Evolutionary conservation across 148 eudicot species (phyloP).

Genomic region (Beta vulgaris): DNA sequence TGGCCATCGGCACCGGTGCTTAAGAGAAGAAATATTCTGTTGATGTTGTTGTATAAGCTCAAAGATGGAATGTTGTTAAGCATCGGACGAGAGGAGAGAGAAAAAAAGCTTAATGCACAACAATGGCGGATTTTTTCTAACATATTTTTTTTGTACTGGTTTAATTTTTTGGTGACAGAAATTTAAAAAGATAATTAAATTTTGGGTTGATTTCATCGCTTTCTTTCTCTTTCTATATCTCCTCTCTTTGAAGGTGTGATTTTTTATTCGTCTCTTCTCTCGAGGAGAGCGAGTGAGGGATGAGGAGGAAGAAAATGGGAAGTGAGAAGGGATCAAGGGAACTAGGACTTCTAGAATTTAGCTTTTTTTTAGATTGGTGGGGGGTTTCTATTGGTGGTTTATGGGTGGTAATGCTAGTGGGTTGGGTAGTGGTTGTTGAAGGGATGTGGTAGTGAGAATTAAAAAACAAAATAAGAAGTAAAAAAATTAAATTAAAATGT

Average conservation of each 20-base stretch:
- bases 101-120: no score
- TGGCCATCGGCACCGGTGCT: conserved; percentile 30
- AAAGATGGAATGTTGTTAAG: conserved; percentile 25
- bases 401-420: no score
- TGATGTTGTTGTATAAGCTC: conserved; percentile 30
- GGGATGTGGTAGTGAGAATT: no score
- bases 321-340: background rate
- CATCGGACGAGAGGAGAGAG: conserved; percentile 32
- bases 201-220: background rate
- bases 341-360: background rate
- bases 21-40: conserved; percentile 24
- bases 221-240: conserved; percentile 3
- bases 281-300: conserved; percentile 4
- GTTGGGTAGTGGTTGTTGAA: no score
- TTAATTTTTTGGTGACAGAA: background rate
- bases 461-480: no score
- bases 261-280: background rate
- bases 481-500: no score
- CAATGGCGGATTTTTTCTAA: background rate
- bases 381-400: no score
- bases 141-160: background rate
- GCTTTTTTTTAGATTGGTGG: background rate
- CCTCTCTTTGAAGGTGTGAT: background rate
- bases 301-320: background rate
- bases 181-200: background rate